phyloP scores from a whole-genome alignment of 441 rosid species.

The Sinapis alba region DNA sequence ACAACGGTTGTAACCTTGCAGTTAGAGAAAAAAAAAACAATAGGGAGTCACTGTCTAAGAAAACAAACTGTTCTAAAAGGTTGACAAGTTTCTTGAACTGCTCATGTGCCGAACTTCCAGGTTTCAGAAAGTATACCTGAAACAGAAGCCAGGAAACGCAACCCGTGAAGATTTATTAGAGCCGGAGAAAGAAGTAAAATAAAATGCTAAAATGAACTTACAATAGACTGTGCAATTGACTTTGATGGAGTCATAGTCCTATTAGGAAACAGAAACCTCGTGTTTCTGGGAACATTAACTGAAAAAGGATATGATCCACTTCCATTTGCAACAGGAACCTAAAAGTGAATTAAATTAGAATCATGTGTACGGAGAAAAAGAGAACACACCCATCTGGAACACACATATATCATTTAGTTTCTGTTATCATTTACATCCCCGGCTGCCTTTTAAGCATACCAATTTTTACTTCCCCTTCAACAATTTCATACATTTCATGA shows the following conservation, averaged over 20 bases:
- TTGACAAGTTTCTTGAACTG: slow-evolving; percentile 91
- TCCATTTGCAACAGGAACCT: slow-evolving; percentile 99
- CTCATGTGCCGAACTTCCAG: slow-evolving; percentile 73
- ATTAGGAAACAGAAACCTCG: slow-evolving; percentile 94
- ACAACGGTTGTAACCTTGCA: slow-evolving; percentile 24
- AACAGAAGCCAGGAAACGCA: slow-evolving; percentile 38
- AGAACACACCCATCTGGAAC: slow-evolving; percentile 11
- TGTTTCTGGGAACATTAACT: slow-evolving; percentile 91
- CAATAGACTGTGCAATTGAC: slow-evolving; percentile 91
- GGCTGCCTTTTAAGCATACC: background rate
- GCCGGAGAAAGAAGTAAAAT: slow-evolving; percentile 34
- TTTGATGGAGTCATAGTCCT: slow-evolving; percentile 84
- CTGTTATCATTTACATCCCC: slow-evolving; percentile 12
- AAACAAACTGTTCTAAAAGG: slow-evolving; percentile 98
- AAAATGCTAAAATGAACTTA: slow-evolving; percentile 50
- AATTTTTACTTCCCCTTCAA: slow-evolving; percentile 12
- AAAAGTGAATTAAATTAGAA: slow-evolving; percentile 34
- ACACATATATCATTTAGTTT: slow-evolving; percentile 11
- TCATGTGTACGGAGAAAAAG: slow-evolving; percentile 11
- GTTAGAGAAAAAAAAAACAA: slow-evolving; percentile 33
- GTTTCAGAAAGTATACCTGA: slow-evolving; percentile 90
- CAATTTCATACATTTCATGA: slow-evolving; percentile 21
- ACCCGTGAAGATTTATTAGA: slow-evolving; percentile 37
- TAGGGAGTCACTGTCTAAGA: slow-evolving; percentile 37
- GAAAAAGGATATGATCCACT: slow-evolving; percentile 95